A percentile compares a stretch with the other conserved stretches of the same genome.
Evolutionary conservation across 352 stramenopile genomes (phyloP).

Genomic region (Peronospora destructor): DNA sequence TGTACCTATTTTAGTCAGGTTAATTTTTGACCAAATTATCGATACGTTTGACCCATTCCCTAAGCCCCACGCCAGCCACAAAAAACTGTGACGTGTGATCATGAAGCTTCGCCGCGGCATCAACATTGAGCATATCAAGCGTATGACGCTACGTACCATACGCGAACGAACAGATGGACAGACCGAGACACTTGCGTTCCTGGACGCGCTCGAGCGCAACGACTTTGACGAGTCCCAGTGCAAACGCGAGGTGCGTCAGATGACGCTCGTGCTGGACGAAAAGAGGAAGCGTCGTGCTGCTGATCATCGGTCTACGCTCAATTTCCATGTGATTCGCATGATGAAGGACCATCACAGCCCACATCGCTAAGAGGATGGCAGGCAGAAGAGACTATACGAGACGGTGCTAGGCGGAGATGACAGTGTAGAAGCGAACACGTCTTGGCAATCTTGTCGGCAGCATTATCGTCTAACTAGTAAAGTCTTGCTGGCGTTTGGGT

Average conservation of each 20-base stretch:
- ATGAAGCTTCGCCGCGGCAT: slow-evolving; percentile 81
- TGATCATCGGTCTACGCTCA: slow-evolving; percentile 77
- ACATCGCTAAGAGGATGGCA: slow-evolving; percentile 11
- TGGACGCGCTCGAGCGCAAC: slow-evolving; percentile 70
- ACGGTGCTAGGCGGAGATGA: neutral
- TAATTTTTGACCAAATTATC: too few species aligned
- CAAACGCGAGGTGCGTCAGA: slow-evolving; percentile 74
- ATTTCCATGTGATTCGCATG: slow-evolving; percentile 87
- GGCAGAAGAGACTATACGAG: neutral
- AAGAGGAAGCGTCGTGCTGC: slow-evolving; percentile 58
- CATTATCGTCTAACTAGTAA: slow-evolving; percentile 15
- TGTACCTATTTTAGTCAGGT: neutral
- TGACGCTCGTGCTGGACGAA: slow-evolving; percentile 68
- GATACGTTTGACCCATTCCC: slow-evolving; percentile 1
- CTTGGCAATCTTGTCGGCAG: neutral
- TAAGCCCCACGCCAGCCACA: slow-evolving; percentile 8
- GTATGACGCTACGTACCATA: slow-evolving; percentile 84
- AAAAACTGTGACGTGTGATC: slow-evolving; percentile 7
- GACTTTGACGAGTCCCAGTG: slow-evolving; percentile 82
- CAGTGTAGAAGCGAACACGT: slow-evolving; percentile 2
- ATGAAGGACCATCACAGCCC: slow-evolving; percentile 59
- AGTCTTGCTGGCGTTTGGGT: slow-evolving; percentile 12
- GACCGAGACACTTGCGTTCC: slow-evolving; percentile 76
- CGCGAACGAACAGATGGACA: slow-evolving; percentile 73
- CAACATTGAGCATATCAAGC: slow-evolving; percentile 85